A percentile compares a stretch with the other conserved stretches of the same genome.
phyloP scores from a whole-genome alignment of 129 eudicot genomes.

The Flaveria bidentis region DNA sequence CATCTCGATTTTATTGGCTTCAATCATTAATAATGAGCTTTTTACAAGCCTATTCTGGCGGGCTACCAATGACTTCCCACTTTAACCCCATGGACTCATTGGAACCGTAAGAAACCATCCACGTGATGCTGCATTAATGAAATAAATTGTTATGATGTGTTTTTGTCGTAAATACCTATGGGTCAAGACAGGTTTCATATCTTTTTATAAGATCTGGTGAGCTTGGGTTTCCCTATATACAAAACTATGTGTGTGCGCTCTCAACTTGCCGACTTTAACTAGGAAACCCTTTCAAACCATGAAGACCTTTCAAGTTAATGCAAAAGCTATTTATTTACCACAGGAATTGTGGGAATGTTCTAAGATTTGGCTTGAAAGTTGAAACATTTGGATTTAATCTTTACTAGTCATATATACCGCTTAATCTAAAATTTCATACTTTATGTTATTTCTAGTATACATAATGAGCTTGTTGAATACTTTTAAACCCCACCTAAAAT shows the following conservation, averaged over 20 bases:
- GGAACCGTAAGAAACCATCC: not conserved
- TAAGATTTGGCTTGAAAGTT: not conserved
- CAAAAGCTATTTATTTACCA: not conserved
- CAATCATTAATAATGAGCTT: not conserved
- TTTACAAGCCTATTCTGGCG: not conserved
- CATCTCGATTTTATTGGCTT: not conserved
- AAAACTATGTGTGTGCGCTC: not conserved
- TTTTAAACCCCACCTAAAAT: too few species aligned
- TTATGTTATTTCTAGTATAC: too few species aligned
- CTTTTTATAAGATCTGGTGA: not conserved
- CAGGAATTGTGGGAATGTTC: not conserved
- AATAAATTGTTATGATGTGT: not conserved
- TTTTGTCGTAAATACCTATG: not conserved
- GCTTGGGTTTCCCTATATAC: not conserved
- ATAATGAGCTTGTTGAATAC: too few species aligned
- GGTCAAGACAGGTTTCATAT: not conserved
- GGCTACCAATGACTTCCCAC: conserved; percentile 12
- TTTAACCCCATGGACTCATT: not conserved
- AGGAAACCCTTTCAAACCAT: not conserved
- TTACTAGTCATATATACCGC: too few species aligned
- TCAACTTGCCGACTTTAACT: not conserved
- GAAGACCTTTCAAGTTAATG: conserved; percentile 9
- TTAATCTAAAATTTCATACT: too few species aligned
- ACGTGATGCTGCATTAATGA: not conserved
- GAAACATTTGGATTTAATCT: too few species aligned